Evolutionary conservation across 352 stramenopile genomes (phyloP), one percentile per base, ranked within the genome.

Genomic region (Saprolegnia diclina): DNA sequence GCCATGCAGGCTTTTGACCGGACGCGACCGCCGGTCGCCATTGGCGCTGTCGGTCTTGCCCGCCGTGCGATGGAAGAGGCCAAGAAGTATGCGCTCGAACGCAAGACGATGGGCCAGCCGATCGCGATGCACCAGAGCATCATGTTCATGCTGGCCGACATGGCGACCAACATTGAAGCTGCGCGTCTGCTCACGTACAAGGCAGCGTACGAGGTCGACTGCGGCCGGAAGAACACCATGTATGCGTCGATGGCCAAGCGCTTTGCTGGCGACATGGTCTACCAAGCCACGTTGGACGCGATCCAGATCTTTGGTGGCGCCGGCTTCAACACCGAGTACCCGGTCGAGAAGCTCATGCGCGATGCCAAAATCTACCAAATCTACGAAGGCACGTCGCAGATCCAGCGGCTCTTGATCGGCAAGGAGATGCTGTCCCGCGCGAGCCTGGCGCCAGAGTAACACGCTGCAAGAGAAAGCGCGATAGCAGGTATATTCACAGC

Each of bases 291-390:
- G n/a, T 82, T 82, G 40, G 87, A 97, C 67, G 87, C 89, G 48
- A 88, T 97, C 61, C 90, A 96, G 76, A 89, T 97, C 56, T 97
- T 96, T 72, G 89, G 90, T 57, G 90, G 90, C 45, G 86, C 85
- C 35, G 90, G 89, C 11, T 96, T 95, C 73, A 96, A 96, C 78
- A 96, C 87, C 0, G 88, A 97, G 70, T 97, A 96, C 78, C 85
- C 85, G 10, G 89, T 97, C n/a, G 88, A 97, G 74, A 96, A 96
- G 77, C 84, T 96, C 66, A 92, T 94, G 73, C 83, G 90, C 56
- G 90, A 97, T 55, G 85, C 85, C 61, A 94, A 96, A 77, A 95
- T 97, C 71, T 95, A 94, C 75, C 81, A 93, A 72, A 96, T 97
- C 72, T 97, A 97, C 79, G 90, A 97, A 64, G 89, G 88, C 56